A percentile compares a stretch with the other conserved stretches of the same genome.
Conservation (phyloP, 1,284 basidiomycete species). For the Cystobasidium sp. region DNA sequence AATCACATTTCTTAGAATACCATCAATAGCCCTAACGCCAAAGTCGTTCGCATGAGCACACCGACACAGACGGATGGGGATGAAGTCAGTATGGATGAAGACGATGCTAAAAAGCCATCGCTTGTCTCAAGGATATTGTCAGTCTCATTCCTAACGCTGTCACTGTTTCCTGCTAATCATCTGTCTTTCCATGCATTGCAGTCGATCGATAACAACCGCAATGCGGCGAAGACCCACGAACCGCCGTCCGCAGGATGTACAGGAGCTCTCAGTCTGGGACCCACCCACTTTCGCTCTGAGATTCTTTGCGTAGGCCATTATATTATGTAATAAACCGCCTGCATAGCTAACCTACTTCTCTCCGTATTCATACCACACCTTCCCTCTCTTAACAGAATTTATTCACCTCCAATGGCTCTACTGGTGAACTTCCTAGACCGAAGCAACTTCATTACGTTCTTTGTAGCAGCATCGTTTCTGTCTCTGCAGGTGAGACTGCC, state of each 20-base stretch:
- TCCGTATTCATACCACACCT: not conserved
- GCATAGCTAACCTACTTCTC: not conserved
- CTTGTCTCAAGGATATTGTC: not conserved
- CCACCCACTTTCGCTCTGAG: slow-evolving; percentile 47
- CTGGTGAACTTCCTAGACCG: slow-evolving; percentile 49
- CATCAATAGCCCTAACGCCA: slow-evolving; percentile 48
- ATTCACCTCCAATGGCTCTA: slow-evolving; percentile 50
- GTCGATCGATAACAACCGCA: not conserved
- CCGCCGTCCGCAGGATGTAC: slow-evolving; percentile 44
- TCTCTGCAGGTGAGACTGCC: slow-evolving; percentile 35
- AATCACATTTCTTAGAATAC: slow-evolving; percentile 45
- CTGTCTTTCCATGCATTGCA: not conserved
- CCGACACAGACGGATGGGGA: slow-evolving; percentile 13
- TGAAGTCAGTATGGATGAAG: not conserved
- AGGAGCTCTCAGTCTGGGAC: slow-evolving; percentile 50
- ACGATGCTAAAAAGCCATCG: not conserved
- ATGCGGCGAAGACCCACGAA: not conserved
- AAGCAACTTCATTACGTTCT: slow-evolving; percentile 45
- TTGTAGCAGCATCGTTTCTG: slow-evolving; percentile 42
- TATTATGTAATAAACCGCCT: no score
- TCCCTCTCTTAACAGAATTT: slow-evolving; percentile 33
- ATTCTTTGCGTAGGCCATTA: slow-evolving; percentile 49
- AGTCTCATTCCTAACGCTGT: not conserved
- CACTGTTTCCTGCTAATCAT: no score
- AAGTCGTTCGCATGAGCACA: slow-evolving; percentile 43